Conservation (phyloP, 306 rosid species). For the Quercus bicolor region DNA sequence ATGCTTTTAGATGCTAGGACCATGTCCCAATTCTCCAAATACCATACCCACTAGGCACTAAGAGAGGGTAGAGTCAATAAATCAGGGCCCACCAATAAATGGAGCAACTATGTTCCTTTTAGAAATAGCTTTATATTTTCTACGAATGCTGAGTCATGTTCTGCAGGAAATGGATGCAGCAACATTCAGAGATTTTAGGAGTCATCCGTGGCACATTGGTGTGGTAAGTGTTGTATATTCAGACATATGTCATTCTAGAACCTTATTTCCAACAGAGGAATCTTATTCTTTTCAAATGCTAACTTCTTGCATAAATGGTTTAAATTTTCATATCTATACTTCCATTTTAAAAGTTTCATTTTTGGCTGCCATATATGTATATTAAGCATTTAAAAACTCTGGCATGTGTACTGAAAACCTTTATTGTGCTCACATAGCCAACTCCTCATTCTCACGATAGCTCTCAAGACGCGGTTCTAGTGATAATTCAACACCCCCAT, state of each 20-base stretch:
- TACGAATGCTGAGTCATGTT: constrained; percentile 15
- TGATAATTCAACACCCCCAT: constrained; percentile 80
- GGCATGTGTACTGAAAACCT: neutral
- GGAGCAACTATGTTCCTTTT: constrained; percentile 2
- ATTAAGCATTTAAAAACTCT: neutral
- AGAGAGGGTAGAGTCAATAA: neutral
- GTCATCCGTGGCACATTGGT: constrained; percentile 85
- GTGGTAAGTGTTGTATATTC: constrained; percentile 54
- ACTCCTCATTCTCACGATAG: constrained; percentile 37
- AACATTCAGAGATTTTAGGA: constrained; percentile 70
- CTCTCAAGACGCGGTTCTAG: constrained; percentile 57
- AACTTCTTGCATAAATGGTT: too few relatives aligned
- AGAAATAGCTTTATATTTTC: constrained; percentile 4
- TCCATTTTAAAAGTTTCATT: neutral
- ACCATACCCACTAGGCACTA: neutral
- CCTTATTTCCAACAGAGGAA: neutral
- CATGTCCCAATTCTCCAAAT: too few relatives aligned
- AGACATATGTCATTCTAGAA: neutral
- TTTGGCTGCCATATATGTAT: neutral
- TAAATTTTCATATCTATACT: neutral
- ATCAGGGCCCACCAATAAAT: neutral
- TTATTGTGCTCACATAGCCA: constrained; percentile 46
- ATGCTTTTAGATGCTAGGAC: too few relatives aligned
- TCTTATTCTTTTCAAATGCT: neutral
- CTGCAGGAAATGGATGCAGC: constrained; percentile 91